These are phyloP conservation scores for Adansonia grandidieri DNA, from an alignment of 441 rosid species.

Conservation along the genomic window DNA sequence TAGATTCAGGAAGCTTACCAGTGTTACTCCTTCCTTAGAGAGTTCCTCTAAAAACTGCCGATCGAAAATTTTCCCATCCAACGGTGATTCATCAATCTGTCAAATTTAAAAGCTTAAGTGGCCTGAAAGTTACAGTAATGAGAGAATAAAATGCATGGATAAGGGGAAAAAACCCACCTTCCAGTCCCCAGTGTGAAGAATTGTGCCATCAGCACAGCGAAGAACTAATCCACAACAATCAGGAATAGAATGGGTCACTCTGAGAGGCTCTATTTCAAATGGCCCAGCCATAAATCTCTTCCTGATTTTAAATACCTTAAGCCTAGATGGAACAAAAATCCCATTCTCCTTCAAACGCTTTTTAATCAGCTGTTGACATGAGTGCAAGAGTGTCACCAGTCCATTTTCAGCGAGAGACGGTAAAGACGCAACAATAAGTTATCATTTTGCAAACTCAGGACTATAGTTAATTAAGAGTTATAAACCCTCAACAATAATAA, in stretches of 20 bases:
- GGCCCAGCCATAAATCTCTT: constrained; percentile 90
- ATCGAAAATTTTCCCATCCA: constrained; percentile 89
- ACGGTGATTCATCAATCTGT: constrained; percentile 94
- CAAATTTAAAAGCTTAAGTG: constrained; percentile 33
- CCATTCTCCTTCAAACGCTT: constrained; percentile 97
- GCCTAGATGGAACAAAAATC: constrained; percentile 86
- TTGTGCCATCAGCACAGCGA: constrained; percentile 95
- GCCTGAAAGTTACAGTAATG: constrained; percentile 28
- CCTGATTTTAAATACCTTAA: constrained; percentile 67
- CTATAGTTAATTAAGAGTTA: background rate
- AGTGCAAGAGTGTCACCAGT: constrained; percentile 18
- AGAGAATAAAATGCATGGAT: constrained; percentile 26
- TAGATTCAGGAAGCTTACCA: constrained; percentile 57
- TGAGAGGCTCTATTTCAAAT: constrained; percentile 92
- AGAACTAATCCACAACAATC: constrained; percentile 96
- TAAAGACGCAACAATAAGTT: constrained; percentile 19
- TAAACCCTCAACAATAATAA: background rate
- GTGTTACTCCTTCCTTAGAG: constrained; percentile 95
- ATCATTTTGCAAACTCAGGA: background rate
- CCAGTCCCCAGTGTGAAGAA: constrained; percentile 99
- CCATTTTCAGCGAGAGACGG: constrained; percentile 1
- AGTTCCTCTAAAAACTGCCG: constrained; percentile 84
- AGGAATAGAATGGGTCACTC: constrained; percentile 97
- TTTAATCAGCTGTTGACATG: constrained; percentile 70
- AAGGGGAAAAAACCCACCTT: constrained; percentile 54